These are phyloP conservation scores for Beauveria bassiana DNA, from an alignment of 2,329 filamentous ascomycete species.

Conservation along the genomic window DNA sequence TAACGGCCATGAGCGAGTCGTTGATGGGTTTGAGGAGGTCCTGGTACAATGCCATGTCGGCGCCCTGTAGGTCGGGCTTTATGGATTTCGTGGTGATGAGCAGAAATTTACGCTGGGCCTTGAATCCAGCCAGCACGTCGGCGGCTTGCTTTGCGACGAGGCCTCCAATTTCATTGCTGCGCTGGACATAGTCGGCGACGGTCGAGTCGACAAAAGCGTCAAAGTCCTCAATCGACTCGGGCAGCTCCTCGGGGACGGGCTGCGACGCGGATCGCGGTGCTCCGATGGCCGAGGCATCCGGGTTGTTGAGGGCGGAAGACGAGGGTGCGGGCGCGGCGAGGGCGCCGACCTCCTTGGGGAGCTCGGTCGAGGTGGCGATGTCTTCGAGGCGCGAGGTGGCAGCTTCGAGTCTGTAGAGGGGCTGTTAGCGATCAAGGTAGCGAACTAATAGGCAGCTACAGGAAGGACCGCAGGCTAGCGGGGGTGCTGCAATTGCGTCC, in stretches of 20 bases:
- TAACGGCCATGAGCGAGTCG: slow-evolving; percentile 69
- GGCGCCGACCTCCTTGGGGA: slow-evolving; percentile 42
- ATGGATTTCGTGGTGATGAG: slow-evolving; percentile 84
- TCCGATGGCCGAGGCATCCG: slow-evolving; percentile 7
- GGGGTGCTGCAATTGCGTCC: too few relatives aligned
- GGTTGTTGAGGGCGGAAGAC: not conserved
- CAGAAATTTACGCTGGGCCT: slow-evolving; percentile 79
- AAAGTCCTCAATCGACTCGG: slow-evolving; percentile 79
- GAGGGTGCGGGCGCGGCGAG: slow-evolving; percentile 31
- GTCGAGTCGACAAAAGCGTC: slow-evolving; percentile 68
- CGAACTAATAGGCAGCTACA: not conserved
- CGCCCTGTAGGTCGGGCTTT: slow-evolving; percentile 66
- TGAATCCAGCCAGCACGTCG: slow-evolving; percentile 58
- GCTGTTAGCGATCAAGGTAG: slow-evolving; percentile 32
- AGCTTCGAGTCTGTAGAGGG: slow-evolving; percentile 73
- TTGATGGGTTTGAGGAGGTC: slow-evolving; percentile 83
- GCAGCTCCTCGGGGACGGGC: slow-evolving; percentile 48
- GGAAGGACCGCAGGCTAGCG: slow-evolving; percentile 12
- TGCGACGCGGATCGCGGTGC: slow-evolving; percentile 25
- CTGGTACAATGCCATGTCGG: slow-evolving; percentile 58
- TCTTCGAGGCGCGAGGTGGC: slow-evolving; percentile 94
- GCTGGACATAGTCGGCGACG: slow-evolving; percentile 68
- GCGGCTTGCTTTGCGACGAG: slow-evolving; percentile 68
- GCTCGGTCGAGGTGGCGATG: slow-evolving; percentile 72
- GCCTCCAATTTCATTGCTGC: slow-evolving; percentile 71